Conservation (phyloP, 371 early-diverging fungal species). For the Mortierella sp. region DNA sequence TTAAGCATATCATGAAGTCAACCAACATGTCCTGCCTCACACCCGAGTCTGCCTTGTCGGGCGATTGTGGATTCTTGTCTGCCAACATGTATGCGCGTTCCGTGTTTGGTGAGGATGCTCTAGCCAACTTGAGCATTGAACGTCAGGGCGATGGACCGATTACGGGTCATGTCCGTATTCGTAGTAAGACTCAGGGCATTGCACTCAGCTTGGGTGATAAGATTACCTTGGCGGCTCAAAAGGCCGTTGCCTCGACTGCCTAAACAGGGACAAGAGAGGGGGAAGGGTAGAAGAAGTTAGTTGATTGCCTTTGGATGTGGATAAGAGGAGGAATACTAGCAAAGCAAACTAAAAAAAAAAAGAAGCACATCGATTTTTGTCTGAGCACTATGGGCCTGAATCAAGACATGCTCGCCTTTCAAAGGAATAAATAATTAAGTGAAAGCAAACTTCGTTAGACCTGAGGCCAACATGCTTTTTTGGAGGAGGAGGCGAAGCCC, state of each 20-base stretch:
- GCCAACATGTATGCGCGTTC: constrained; percentile 96
- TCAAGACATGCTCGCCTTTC: no score
- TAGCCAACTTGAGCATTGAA: constrained; percentile 96
- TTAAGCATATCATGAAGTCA: constrained; percentile 90
- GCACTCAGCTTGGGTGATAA: constrained; percentile 91
- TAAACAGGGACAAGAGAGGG: no score
- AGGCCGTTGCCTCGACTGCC: constrained; percentile 30
- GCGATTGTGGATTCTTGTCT: constrained; percentile 95
- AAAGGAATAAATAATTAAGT: no score
- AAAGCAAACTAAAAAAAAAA: no score
- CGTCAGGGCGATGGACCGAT: constrained; percentile 80
- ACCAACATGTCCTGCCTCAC: constrained; percentile 97
- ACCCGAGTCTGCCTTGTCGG: constrained; percentile 90
- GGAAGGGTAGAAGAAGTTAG: no score
- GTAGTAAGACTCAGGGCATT: constrained; percentile 98
- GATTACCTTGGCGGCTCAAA: constrained; percentile 64
- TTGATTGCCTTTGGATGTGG: no score
- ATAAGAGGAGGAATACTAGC: no score
- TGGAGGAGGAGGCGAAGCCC: no score
- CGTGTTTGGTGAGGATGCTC: constrained; percentile 97
- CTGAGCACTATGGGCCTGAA: no score
- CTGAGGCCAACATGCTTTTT: no score
- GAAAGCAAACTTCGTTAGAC: no score
- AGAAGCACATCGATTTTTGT: no score
- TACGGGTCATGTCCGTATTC: constrained; percentile 95